Base-by-base conservation (phyloP, 1,139 yeast genomes). In the Suhomyces guaymorum region DNA sequence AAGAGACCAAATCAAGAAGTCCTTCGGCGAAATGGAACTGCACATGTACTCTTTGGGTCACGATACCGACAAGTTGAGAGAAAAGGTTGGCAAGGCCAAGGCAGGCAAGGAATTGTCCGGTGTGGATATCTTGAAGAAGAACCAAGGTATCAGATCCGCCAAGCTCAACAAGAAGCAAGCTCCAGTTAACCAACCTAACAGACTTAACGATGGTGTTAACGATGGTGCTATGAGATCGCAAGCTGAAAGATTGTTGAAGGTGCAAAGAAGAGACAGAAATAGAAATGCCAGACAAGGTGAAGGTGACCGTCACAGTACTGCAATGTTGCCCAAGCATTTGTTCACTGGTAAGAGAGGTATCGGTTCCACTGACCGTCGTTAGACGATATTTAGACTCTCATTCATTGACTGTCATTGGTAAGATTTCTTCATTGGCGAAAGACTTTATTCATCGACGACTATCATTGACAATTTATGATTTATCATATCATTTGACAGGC, bases 291-390 rank as follows among this genome's bases (percentile, higher is more conserved):
- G 96, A 67, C 86, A 80, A 49, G 97, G 97, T 71, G 98, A 94
- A 70, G 86, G 87, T 55, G 99, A 92, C 67, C 83, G 97, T 67
- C 96, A 88, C 61, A 73, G 81, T 41, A 78, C 90, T 42, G 92
- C 87, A 39, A 70, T 86, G 46, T 65, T 88, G 69, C 96, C 97
- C 46, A 90, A 89, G 73, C 98, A 92, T 70, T 75, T 92, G 75
- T 86, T 83, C 72, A 71, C 90, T 56, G 99, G 99, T 69, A 92
- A 94, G 77, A 82, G 97, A 71, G 92, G 96, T 72, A 80, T 79
- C 59, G 96, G 96, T 61, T 82, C 83, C 57, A 84, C 86, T 48
- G 92, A 83, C 63, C 73, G 78, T 62, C 80, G 88, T 69, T 80
- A 67, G 47, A 17, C 7, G 19, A 8, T 17, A 6, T 17, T 17